A percentile compares a stretch with the other conserved stretches of the same genome.
Evolutionary conservation across 164 flowering plant genomes (phyloP).

Genomic region (Dillenia turbinata): DNA sequence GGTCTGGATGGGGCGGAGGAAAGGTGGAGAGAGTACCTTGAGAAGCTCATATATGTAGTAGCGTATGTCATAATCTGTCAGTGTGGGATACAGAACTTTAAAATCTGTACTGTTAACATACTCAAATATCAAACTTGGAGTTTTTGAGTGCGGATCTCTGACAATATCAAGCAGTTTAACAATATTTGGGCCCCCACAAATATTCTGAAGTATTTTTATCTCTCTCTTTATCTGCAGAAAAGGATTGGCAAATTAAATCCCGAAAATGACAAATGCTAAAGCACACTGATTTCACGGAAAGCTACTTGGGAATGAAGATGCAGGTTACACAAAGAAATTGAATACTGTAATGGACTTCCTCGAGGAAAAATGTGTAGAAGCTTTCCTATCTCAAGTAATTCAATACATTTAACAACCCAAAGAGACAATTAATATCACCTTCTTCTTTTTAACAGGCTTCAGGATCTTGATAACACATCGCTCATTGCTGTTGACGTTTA

Average conservation of each 20-base stretch:
- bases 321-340: background rate
- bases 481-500: slow-evolving; percentile 53
- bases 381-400: no score
- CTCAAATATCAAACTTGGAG: slow-evolving; percentile 79
- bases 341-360: no score
- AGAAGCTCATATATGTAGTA: slow-evolving; percentile 77
- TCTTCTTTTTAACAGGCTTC: slow-evolving; percentile 77
- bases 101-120: slow-evolving; percentile 72
- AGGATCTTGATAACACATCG: slow-evolving; percentile 62
- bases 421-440: slow-evolving; percentile 27
- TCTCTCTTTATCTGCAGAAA: slow-evolving; percentile 65
- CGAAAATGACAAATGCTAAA: background rate
- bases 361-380: no score
- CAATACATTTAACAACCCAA: no score
- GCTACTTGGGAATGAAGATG: background rate
- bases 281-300: background rate
- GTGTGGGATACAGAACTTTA: slow-evolving; percentile 68
- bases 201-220: slow-evolving; percentile 76
- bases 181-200: slow-evolving; percentile 71
- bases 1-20: no score
- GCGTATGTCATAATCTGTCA: slow-evolving; percentile 74
- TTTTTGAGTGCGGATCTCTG: slow-evolving; percentile 77
- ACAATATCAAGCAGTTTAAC: slow-evolving; percentile 72
- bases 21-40: slow-evolving; percentile 33
- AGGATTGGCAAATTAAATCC: background rate